Conservation (phyloP, 2,329 filamentous ascomycete genomes). For the Cercospora nicotianae region DNA sequence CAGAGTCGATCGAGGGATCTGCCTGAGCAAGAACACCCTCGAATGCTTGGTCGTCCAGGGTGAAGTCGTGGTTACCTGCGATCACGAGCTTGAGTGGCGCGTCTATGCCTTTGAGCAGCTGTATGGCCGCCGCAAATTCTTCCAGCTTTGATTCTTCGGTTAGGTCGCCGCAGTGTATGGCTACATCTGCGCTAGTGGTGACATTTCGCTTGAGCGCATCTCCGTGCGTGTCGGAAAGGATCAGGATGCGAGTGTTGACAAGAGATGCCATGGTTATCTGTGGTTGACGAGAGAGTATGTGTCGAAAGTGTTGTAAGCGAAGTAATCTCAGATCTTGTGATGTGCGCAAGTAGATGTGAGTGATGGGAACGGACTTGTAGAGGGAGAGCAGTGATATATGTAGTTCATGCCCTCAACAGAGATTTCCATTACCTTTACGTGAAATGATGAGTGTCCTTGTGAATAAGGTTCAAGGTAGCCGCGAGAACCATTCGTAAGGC, state of each 20-base stretch:
- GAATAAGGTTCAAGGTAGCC: background rate
- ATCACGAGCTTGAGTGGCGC: conserved; percentile 63
- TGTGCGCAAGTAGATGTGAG: background rate
- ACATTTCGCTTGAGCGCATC: background rate
- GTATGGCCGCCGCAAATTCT: conserved; percentile 52
- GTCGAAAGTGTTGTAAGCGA: background rate
- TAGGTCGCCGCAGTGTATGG: conserved; percentile 61
- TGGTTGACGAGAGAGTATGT: background rate
- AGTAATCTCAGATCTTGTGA: background rate
- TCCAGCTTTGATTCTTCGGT: conserved; percentile 52
- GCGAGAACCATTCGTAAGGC: background rate
- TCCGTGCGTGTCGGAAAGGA: conserved; percentile 49
- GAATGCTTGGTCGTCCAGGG: conserved; percentile 47
- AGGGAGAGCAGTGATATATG: background rate
- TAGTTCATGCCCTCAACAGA: background rate
- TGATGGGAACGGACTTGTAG: background rate
- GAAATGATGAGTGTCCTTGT: background rate
- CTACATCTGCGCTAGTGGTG: conserved; percentile 50
- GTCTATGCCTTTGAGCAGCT: conserved; percentile 50
- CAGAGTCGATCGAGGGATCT: background rate
- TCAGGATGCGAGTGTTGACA: conserved; percentile 42
- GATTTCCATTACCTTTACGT: background rate
- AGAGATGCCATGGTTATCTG: background rate
- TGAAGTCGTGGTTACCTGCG: conserved; percentile 63
- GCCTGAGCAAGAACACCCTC: conserved; percentile 15